Conservation (phyloP, 306 rosid species). For the Abrus pulchellus region DNA sequence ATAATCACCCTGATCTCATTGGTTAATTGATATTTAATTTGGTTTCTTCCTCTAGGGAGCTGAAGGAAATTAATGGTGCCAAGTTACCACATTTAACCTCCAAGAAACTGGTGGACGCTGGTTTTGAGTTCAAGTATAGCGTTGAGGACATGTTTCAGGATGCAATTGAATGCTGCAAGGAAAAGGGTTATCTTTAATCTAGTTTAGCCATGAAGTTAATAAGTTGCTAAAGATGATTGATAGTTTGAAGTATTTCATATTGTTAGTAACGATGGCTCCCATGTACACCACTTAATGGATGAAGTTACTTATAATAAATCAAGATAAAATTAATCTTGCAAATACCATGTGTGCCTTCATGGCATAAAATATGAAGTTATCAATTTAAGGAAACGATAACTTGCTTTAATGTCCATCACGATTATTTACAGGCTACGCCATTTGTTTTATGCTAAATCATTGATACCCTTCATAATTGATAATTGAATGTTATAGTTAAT, state of each 20-base stretch:
- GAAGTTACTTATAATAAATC: too few relatives aligned
- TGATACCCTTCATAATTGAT: too few relatives aligned
- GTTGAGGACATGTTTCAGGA: conserved; percentile 58
- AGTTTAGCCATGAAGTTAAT: neutral
- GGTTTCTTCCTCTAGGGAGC: conserved; percentile 43
- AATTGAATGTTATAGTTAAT: too few relatives aligned
- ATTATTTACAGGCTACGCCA: too few relatives aligned
- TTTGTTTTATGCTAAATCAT: too few relatives aligned
- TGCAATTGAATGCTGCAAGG: conserved; percentile 56
- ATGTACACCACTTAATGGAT: neutral
- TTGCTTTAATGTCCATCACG: too few relatives aligned
- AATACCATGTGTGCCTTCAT: too few relatives aligned
- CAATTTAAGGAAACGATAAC: too few relatives aligned
- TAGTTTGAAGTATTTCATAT: neutral
- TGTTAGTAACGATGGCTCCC: neutral
- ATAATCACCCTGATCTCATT: neutral
- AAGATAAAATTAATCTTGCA: too few relatives aligned
- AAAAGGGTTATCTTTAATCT: conserved; percentile 44
- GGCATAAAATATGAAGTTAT: too few relatives aligned
- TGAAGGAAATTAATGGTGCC: conserved; percentile 45
- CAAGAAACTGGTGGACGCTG: conserved; percentile 62
- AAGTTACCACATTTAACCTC: conserved; percentile 46
- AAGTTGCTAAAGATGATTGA: neutral
- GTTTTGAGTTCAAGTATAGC: conserved; percentile 63
- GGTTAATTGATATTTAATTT: neutral